Base-by-base conservation (phyloP, 805 yeast genomes). In the Metschnikowia aberdeeniae region DNA sequence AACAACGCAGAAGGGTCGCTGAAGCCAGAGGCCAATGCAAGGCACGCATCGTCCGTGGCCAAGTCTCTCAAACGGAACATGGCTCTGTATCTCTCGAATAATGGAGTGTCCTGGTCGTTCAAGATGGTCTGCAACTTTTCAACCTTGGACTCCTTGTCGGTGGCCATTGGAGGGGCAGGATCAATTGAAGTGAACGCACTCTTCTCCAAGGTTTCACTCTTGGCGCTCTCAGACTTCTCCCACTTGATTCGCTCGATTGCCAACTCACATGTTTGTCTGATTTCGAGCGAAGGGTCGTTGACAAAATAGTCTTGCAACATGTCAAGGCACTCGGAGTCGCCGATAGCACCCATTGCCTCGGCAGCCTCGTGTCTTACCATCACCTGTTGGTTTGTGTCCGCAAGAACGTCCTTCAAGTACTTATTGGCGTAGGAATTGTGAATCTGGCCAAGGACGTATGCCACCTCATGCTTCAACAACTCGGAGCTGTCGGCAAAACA, bases 341-440 rank as follows among this genome's bases (percentile, higher is more conserved):
- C 96, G 42, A 93, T 73, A 36, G 99, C 99, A 50, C 99, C 99
- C 44, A 93, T 75, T 35, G 98, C 99, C 68, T 93, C 99, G 6
- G 99, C 99, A 13, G 99, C 99, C 67, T 93, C 99, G 66, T 93
- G 99, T 66, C 99, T 85, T 31, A 93, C 99, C 98, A 93, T 93
- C 49, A 86, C 75, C 62, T 86, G 93, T 71, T 92, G 98, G 12
- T 72, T 54, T 20, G 62, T 59, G 63, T 84, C 82, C 40, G 69
- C 67, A 57, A 93, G 75, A 19, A 89, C 96, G 6, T 75, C 75
- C 63, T 88, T 78, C 49, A 93, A 76, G 40, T 81, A 75, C 40
- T 87, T 84, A 49, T 92, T 86, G 47, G 96, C 89, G 45, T 78
- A 66, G 55, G 82, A 61, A 69, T 90, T 90, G 63, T 86, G 83